Percentiles rank a stretch among this genome's conserved stretches.
Evolutionary conservation across 2,329 filamentous ascomycete genomes (phyloP).

Genomic region (Aspergillus ustus): DNA sequence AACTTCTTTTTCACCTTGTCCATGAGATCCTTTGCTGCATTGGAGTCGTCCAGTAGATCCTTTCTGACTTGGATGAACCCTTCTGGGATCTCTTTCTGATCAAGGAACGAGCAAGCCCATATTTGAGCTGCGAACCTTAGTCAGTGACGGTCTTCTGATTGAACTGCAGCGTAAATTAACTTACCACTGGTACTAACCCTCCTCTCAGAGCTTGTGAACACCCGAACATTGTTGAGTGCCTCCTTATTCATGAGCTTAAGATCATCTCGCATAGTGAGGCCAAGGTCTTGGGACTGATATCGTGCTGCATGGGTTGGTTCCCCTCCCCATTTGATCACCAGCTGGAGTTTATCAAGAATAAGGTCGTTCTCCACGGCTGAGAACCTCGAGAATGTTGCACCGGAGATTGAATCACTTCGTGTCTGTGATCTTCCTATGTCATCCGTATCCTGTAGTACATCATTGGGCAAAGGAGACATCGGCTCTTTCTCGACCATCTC

Average conservation of each 20-base stretch:
- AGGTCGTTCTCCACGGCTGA: slow-evolving; percentile 92
- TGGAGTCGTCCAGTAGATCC: slow-evolving; percentile 93
- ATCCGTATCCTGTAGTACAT: slow-evolving; percentile 32
- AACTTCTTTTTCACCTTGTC: slow-evolving; percentile 99
- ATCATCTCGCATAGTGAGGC: slow-evolving; percentile 94
- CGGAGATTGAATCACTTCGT: slow-evolving; percentile 83
- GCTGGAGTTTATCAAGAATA: slow-evolving; percentile 90
- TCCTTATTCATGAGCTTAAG: slow-evolving; percentile 90
- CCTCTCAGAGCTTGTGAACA: slow-evolving; percentile 94
- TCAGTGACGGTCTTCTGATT: slow-evolving; percentile 18
- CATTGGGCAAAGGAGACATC: slow-evolving; percentile 26
- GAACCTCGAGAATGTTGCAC: slow-evolving; percentile 89
- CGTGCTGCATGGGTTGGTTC: slow-evolving; percentile 96
- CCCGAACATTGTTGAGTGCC: slow-evolving; percentile 86
- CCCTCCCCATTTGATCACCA: slow-evolving; percentile 99
- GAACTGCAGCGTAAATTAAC: slow-evolving; percentile 23
- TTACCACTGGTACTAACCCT: slow-evolving; percentile 83
- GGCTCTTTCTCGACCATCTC: slow-evolving; percentile 27
- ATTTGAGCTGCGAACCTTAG: slow-evolving; percentile 70
- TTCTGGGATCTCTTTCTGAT: slow-evolving; percentile 80
- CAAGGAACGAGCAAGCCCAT: slow-evolving; percentile 86
- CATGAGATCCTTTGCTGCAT: slow-evolving; percentile 98
- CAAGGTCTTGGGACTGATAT: slow-evolving; percentile 94
- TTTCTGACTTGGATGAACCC: slow-evolving; percentile 92
- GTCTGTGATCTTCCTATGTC: slow-evolving; percentile 56